Conservation (phyloP, 2,329 filamentous ascomycete species). For the Botrytis hyacinthi region DNA sequence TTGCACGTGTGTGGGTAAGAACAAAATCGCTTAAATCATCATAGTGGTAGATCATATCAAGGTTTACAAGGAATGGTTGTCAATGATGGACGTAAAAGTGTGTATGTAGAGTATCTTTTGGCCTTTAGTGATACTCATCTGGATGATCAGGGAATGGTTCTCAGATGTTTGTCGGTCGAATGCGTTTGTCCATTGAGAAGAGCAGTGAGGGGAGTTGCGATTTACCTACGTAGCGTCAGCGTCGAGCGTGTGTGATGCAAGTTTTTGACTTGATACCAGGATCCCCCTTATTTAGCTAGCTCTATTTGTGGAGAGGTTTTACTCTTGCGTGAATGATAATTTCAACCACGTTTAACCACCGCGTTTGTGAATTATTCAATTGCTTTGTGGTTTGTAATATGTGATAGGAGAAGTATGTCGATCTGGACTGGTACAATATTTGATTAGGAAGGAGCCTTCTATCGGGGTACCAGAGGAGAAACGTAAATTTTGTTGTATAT, state of each 20-base stretch:
- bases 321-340: neutral
- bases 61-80: neutral
- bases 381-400: neutral
- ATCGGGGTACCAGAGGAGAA: neutral
- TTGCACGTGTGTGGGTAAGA: neutral
- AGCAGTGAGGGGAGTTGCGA: neutral
- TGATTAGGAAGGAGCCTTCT: neutral
- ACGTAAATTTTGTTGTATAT: neutral
- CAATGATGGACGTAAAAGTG: neutral
- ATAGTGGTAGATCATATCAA: neutral
- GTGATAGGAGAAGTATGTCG: neutral
- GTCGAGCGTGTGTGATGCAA: neutral
- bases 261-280: slow-evolving; percentile 1
- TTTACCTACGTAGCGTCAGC: neutral
- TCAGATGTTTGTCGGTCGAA: neutral
- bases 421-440: neutral
- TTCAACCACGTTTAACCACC: neutral
- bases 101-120: slow-evolving; percentile 6
- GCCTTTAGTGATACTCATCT: neutral
- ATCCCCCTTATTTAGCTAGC: slow-evolving; percentile 9
- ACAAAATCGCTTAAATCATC: neutral
- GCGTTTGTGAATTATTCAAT: too few species aligned
- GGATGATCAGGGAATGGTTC: neutral
- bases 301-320: neutral
- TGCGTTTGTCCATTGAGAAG: neutral